These are phyloP conservation scores for Celoporthe dispersa DNA, from an alignment of 2,329 filamentous ascomycete species.

Conservation along the genomic window DNA sequence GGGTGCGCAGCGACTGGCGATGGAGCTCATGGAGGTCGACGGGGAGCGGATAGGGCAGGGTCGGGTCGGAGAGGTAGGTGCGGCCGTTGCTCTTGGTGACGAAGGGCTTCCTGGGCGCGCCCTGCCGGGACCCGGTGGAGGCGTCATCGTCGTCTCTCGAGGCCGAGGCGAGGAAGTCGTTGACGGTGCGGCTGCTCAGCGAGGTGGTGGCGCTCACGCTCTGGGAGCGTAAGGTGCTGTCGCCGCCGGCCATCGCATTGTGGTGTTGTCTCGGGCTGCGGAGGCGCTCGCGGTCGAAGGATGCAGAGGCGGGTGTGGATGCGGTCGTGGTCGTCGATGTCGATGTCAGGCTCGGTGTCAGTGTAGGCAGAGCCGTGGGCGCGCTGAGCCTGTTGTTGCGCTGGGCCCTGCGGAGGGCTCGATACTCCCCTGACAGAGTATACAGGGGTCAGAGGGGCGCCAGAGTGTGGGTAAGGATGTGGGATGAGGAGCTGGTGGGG, in stretches of 20 bases:
- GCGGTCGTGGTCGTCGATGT: background rate
- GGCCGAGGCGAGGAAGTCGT: conserved; percentile 42
- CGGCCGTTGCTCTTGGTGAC: conserved; percentile 73
- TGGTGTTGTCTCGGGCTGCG: conserved; percentile 19
- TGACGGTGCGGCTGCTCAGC: conserved; percentile 52
- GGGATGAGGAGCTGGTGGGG: conserved; percentile 5
- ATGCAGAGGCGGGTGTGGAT: background rate
- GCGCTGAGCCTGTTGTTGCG: conserved; percentile 11
- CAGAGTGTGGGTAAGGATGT: conserved; percentile 13
- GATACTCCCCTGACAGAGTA: conserved; percentile 16
- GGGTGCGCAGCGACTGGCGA: conserved; percentile 81
- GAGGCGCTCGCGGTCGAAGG: conserved; percentile 22
- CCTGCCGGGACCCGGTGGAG: conserved; percentile 37
- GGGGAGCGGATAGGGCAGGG: conserved; percentile 80
- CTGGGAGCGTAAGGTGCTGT: conserved; percentile 52
- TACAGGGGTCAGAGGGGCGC: conserved; percentile 12
- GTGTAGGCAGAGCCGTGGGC: background rate
- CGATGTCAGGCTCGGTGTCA: background rate
- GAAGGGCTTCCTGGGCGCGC: conserved; percentile 56
- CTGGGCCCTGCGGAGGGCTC: conserved; percentile 16
- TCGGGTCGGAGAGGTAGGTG: conserved; percentile 77
- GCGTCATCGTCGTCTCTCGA: conserved; percentile 47
- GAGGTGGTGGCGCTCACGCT: conserved; percentile 50
- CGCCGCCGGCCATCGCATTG: conserved; percentile 36
- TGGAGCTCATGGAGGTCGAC: conserved; percentile 87